Evolutionary conservation across 495 filamentous ascomycete species (phyloP).

Genomic region (Tuber melanosporum): DNA sequence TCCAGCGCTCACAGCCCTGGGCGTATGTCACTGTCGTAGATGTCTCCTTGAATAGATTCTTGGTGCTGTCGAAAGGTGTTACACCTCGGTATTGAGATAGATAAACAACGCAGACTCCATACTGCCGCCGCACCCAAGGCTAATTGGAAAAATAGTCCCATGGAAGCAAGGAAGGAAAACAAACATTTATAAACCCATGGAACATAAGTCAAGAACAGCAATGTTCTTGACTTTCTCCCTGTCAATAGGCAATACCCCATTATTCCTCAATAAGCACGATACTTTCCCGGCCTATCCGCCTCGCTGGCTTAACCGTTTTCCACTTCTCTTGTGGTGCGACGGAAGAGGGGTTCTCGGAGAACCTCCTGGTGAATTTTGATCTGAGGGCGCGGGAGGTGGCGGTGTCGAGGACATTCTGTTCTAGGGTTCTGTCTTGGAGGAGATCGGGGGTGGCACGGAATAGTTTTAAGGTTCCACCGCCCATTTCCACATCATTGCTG

Average conservation of each 20-base stretch:
- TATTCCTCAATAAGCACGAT: slow-evolving; percentile 64
- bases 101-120: slow-evolving; percentile 63
- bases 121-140: slow-evolving; percentile 43
- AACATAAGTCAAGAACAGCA: slow-evolving; percentile 73
- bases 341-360: slow-evolving; percentile 61
- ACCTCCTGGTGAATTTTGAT: slow-evolving; percentile 59
- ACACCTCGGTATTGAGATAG: slow-evolving; percentile 55
- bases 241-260: slow-evolving; percentile 53
- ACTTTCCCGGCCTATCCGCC: slow-evolving; percentile 58
- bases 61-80: slow-evolving; percentile 62
- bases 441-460: slow-evolving; percentile 56
- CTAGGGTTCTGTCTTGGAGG: slow-evolving; percentile 53
- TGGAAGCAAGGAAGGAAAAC: slow-evolving; percentile 17
- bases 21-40: slow-evolving; percentile 55
- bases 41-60: slow-evolving; percentile 51
- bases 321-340: slow-evolving; percentile 51
- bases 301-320: slow-evolving; percentile 51
- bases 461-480: slow-evolving; percentile 59
- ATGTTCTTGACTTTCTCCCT: slow-evolving; percentile 53
- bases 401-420: slow-evolving; percentile 53
- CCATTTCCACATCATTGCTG: slow-evolving; percentile 71
- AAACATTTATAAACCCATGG: slow-evolving; percentile 61
- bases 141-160: too few species aligned
- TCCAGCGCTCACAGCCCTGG: slow-evolving; percentile 67
- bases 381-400: slow-evolving; percentile 58